Evolutionary conservation across 2,329 filamentous ascomycete species (phyloP), one percentile per base, ranked within the genome.

Genomic region (Karstenula rhodostoma): DNA sequence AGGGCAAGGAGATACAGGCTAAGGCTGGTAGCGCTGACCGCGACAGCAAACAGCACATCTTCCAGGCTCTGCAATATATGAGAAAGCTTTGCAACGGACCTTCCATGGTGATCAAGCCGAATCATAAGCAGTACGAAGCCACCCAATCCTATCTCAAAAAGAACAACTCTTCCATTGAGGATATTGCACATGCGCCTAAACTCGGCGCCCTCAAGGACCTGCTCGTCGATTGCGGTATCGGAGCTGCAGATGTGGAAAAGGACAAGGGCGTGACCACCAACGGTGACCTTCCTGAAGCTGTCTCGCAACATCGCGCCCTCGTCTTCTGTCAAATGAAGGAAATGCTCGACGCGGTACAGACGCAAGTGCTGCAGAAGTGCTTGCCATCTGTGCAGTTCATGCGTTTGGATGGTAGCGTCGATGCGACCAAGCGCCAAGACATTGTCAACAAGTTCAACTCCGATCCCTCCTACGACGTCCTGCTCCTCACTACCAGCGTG

Each of bases 321-420:
- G 91, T 99, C 67, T 99, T 99, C 84, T 99, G 95, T 73, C 95
- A 99, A 77, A 97, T 99, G 93, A 99, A 99, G 80, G 95, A 99
- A 78, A 99, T 99, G 96, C 85, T 99, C 25, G 95, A 99, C 78
- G 98, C 99, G 87, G 96, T 99, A 2, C 94, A 98, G 75, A 93
- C 91, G 70, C 94, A 94, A 59, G 95, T 99, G 0, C 82, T 99
- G 42, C 93, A 92, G 77, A 90, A 91, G 72, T 85, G 98, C 80
- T 85, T 99, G n/a, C 95, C 95, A 1, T 91, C 90, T 0, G 94
- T 97, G 6, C 95, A 96, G 40, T 97, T 90, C 75, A 87, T 98
- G 59, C 91, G 96, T n/a, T 87, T 99, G 35, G 96, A 99, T 71
- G 95, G 95, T 33, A 89, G 89, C 7, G 93, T 99, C 13, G 95